Evolutionary conservation across 805 yeast species (phyloP), one percentile per base, ranked within the genome.

Genomic region (Yamadazyma paraphyllophila): DNA sequence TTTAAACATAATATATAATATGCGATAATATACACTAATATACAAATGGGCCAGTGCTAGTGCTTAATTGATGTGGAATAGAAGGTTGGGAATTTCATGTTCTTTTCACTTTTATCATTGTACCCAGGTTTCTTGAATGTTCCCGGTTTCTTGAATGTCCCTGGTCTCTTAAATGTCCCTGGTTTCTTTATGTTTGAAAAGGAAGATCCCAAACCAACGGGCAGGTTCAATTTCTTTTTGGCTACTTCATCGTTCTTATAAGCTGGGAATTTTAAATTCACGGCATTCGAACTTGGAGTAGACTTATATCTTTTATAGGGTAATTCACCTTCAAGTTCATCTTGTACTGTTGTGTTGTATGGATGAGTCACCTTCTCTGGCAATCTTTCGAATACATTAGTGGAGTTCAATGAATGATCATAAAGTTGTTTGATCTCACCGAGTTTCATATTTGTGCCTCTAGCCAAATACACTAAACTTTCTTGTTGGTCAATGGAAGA

Each of bases 91-190:
- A 59, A 59, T n/a, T 60, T 62, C 34, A 60, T 42, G 20, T 57
- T 55, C 32, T 53, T 57, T 9, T 45, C 47, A 30, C 41, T 45
- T 15, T 46, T 52, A 12, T 54, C 61, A 4, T 50, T 39, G 16
- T 38, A 44, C 27, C 66, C 63, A 6, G 72, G 73, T 50, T 59
- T 63, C 52, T 58, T 59, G 41, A 66, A 59, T 7, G 38, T 16
- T 4, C 31, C 31, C 7, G 31, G 31, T n/a, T 29, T 29, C 13
- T 29, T 29, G 8, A 29, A 29, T 29, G 31, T 11, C 27, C 66
- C 63, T 7, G 72, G 73, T 49, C 58, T 63, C 51, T 58, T 59
- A 32, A 37, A 37, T 9, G 52, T 30, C 10, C 48, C 44, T 2
- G 49, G 40, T 31, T 46, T 51, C 8, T 36, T 43, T 7, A 42